These are phyloP conservation scores for Globisporangium recalcitrans DNA, from an alignment of 352 stramenopile genomes.

Conservation along the genomic window DNA sequence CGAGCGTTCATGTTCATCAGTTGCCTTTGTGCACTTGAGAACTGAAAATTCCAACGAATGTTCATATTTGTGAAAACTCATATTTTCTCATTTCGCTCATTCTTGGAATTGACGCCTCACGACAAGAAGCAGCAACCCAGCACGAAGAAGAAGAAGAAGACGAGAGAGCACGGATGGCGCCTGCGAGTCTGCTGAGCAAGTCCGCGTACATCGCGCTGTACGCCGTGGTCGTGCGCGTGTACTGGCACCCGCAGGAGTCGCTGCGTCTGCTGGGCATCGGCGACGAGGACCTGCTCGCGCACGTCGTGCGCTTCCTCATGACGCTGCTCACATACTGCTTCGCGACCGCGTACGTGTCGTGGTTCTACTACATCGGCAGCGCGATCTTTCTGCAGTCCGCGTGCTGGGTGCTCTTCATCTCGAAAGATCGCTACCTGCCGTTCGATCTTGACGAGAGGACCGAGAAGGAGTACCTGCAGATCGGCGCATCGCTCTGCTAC, in stretches of 20 bases:
- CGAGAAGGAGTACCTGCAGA: slow-evolving; percentile 44
- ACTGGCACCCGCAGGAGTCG: slow-evolving; percentile 42
- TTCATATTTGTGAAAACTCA: too few relatives aligned
- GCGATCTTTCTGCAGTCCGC: slow-evolving; percentile 48
- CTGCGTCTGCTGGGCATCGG: slow-evolving; percentile 27
- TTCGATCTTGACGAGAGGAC: slow-evolving; percentile 27
- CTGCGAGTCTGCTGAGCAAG: slow-evolving; percentile 18
- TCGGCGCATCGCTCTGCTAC: slow-evolving; percentile 39
- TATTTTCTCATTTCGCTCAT: slow-evolving; percentile 8
- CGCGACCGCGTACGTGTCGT: slow-evolving; percentile 30
- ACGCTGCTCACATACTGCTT: slow-evolving; percentile 50
- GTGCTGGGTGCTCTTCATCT: slow-evolving; percentile 45
- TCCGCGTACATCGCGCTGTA: slow-evolving; percentile 37
- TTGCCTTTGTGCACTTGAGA: too few relatives aligned
- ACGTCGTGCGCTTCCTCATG: slow-evolving; percentile 52
- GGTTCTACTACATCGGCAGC: slow-evolving; percentile 39
- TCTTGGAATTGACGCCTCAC: neutral
- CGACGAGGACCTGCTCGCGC: slow-evolving; percentile 38
- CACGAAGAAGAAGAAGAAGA: neutral
- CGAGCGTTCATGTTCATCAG: too few relatives aligned
- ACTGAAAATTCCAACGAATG: too few relatives aligned
- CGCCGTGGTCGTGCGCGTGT: slow-evolving; percentile 37
- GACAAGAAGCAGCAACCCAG: neutral
- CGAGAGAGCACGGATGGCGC: neutral
- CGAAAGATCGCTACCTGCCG: slow-evolving; percentile 33